Base-by-base conservation (phyloP, 1,284 basidiomycete genomes). In the Exobasidium cylindrosporum region DNA sequence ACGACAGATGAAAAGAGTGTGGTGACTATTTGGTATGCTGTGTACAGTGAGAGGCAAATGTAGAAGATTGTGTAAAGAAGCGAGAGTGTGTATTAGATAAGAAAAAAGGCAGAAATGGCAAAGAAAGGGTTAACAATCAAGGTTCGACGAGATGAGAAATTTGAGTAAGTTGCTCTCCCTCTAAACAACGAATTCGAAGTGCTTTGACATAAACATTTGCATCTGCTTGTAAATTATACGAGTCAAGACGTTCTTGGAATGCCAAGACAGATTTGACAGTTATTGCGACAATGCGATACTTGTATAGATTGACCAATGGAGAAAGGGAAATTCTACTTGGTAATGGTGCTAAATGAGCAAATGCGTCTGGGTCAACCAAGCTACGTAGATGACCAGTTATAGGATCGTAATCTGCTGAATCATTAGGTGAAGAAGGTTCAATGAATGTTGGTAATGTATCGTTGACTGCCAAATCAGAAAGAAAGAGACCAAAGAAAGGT, bases 401-500 rank as follows among this genome's bases (percentile, higher is more conserved):
- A 55, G 58, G 13, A 47, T 45, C 29, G 26, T 50, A 30, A 57
- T 59, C 32, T 52, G 61, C 0, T 54, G 49, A 29, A 1, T 11
- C n/a, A 61, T 62, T 31, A 21, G 62, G 52, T n/a, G 61, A 63
- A 23, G 69, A 69, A 7, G 76, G 67, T 46, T 78, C 76, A 11
- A 78, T 54, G 53, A 67, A 70, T 10, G 68, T 68, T 14, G 75
- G 67, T 40, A 79, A 67, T 10, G 66, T 61, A 46, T 79, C 74
- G 26, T 62, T 67, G 43, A 65, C 63, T 31, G 70, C 65, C 21
- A 79, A 66, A 47, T 78, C 77, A 21, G 70, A 69, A 13, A 77
- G 62, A 55, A 73, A 78, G 13, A 76, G 65, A 17, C 77, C 77
- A 54, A 73, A 74, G 69, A 76, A 76, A 3, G 74, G 74, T 7